Evolutionary conservation across 2,329 filamentous ascomycete genomes (phyloP).

Genomic region (Claviceps capensis): DNA sequence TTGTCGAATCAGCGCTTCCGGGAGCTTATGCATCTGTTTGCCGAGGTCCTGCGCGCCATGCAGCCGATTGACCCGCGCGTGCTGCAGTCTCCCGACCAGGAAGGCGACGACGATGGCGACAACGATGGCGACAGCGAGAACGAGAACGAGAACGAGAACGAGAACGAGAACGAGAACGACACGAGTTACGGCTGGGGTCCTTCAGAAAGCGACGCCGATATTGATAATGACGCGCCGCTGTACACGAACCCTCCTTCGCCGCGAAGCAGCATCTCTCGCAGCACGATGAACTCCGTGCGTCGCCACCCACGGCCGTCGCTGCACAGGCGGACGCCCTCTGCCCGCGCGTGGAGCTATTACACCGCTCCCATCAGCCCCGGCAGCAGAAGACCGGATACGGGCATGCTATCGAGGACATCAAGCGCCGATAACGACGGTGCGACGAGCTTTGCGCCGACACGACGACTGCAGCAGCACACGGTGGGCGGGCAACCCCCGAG

Average conservation of each 20-base stretch:
- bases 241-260: slow-evolving; percentile 28
- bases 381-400: slow-evolving; percentile 22
- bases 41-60: slow-evolving; percentile 68
- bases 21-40: slow-evolving; percentile 70
- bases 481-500: slow-evolving; percentile 24
- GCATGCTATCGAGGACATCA: slow-evolving; percentile 21
- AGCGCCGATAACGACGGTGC: slow-evolving; percentile 26
- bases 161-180: neutral
- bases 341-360: slow-evolving; percentile 30
- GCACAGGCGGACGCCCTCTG: slow-evolving; percentile 26
- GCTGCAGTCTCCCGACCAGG: slow-evolving; percentile 23
- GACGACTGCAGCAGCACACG: slow-evolving; percentile 19
- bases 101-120: neutral
- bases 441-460: slow-evolving; percentile 30
- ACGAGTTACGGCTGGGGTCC: slow-evolving; percentile 11
- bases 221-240: slow-evolving; percentile 32
- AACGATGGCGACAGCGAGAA: too few species aligned
- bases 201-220: slow-evolving; percentile 23
- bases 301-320: slow-evolving; percentile 5
- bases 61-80: slow-evolving; percentile 42
- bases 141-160: neutral
- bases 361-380: slow-evolving; percentile 41
- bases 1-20: slow-evolving; percentile 61
- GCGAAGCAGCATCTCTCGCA: slow-evolving; percentile 17
- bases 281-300: slow-evolving; percentile 19